Evolutionary conservation across 495 filamentous ascomycete species (phyloP), one percentile per base, ranked within the genome.

Genomic region (Jackrogersella multiformis): DNA sequence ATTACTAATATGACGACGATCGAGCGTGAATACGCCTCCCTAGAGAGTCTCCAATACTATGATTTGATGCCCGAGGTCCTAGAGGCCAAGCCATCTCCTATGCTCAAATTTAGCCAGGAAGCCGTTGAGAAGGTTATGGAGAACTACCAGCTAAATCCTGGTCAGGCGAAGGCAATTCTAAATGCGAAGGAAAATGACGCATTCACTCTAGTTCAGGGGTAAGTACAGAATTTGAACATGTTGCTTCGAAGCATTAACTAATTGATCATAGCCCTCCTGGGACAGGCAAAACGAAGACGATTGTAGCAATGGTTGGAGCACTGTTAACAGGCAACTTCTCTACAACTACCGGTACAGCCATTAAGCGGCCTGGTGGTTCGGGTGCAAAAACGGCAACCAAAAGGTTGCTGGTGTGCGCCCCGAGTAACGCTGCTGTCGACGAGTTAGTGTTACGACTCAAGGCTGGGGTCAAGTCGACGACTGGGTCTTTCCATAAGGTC

Each of bases 241-340:
- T 20, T 8, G 13, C 45, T 26, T 4, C 60, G 12, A 44, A 24
- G 35, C 26, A 6, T 46, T 30, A 34, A 58, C 69, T 73, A 64
- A 73, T 56, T 23, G 3, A 52, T 39, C 58, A 35, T 52, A 87
- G 85, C 38, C 96, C 95, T 49, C 95, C 95, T 1, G 95, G 95
- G 72, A 95, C 94, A 3, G 95, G 95, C 71, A 99, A 99, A 78
- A 99, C 95, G 0, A 99, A 98, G 75, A 99, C 95, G 0, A 98
- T 99, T 56, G 87, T 97, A 61, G 95, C 94, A 45, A 96, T 98
- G 80, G 92, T 97, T 12, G 95, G 95, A 41, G 91, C 92, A 62
- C 81, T 98, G 6, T 71, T 99, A 10, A 92, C 87, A 4, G 82
- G 83, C 42, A 79, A 69, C n/a, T 79, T 93, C 26, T 75, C 74